Evolutionary conservation across 306 rosid species (phyloP).

Genomic region (Acacia confusa): DNA sequence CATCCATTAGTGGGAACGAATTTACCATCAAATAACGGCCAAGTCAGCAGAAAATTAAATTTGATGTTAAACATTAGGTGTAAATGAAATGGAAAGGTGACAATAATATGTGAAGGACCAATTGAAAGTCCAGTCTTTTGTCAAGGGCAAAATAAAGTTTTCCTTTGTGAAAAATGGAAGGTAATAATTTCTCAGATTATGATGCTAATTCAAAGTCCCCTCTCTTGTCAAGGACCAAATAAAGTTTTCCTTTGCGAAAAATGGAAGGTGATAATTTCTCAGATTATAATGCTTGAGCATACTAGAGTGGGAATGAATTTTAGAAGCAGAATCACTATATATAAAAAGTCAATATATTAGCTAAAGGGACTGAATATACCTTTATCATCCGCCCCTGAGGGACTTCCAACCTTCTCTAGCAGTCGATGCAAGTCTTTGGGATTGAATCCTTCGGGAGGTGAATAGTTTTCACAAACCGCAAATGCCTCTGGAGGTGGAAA

Average conservation of each 20-base stretch:
- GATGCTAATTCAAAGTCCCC: background rate
- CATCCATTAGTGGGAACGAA: background rate
- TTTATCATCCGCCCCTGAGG: constrained; percentile 83
- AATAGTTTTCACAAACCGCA: constrained; percentile 94
- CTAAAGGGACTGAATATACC: constrained; percentile 48
- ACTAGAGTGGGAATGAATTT: background rate
- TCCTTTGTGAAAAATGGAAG: background rate
- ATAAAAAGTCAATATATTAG: constrained; percentile 1
- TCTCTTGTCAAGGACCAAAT: background rate
- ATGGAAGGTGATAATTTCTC: background rate
- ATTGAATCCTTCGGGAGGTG: constrained; percentile 92
- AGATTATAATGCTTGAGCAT: background rate
- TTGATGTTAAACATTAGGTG: background rate
- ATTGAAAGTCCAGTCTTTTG: background rate
- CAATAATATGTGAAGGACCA: background rate
- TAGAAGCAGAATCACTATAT: background rate
- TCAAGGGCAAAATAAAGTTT: background rate
- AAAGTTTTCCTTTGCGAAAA: background rate
- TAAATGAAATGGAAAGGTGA: background rate
- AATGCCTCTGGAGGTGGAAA: constrained; percentile 77
- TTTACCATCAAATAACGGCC: background rate
- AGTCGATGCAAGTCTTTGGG: constrained; percentile 82
- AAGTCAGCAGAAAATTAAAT: background rate
- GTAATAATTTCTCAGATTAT: background rate
- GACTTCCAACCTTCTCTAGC: constrained; percentile 95